phyloP scores from a whole-genome alignment of 2,329 filamentous ascomycete genomes.

The Cladosporium sp. region DNA sequence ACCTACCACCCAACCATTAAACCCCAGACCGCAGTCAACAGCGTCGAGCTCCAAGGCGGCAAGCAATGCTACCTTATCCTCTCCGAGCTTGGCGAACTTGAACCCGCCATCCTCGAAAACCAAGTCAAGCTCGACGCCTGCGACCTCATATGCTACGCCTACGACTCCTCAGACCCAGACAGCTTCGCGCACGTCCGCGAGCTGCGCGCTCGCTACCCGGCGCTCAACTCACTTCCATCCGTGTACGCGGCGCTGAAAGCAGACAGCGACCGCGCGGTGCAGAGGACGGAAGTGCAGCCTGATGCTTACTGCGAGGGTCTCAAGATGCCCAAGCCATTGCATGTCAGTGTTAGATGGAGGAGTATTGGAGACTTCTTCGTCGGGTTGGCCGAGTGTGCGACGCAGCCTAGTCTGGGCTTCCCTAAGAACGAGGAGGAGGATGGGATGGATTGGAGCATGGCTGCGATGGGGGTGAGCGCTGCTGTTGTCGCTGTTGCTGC shows the following conservation, averaged over 20 bases:
- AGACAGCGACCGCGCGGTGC: constrained; percentile 94
- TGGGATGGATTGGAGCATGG: constrained; percentile 31
- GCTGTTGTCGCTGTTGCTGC: constrained; percentile 19
- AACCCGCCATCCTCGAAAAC: constrained; percentile 92
- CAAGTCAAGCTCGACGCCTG: constrained; percentile 85
- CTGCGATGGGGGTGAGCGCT: constrained; percentile 15
- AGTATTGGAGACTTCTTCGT: constrained; percentile 95
- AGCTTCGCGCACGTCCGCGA: constrained; percentile 90
- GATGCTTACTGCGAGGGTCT: constrained; percentile 84
- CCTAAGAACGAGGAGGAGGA: constrained; percentile 84
- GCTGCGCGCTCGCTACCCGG: constrained; percentile 73
- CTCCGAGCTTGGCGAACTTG: constrained; percentile 92
- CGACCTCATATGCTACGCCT: constrained; percentile 91
- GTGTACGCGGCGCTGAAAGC: constrained; percentile 94
- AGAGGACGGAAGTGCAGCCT: constrained; percentile 84
- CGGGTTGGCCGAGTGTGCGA: constrained; percentile 83
- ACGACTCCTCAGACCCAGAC: constrained; percentile 95
- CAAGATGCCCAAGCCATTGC: constrained; percentile 86
- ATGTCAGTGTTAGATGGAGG: constrained; percentile 92
- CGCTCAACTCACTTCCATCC: constrained; percentile 84
- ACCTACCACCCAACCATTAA: constrained; percentile 91
- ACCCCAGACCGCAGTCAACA: constrained; percentile 89
- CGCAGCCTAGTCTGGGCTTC: constrained; percentile 83
- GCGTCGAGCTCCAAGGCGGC: constrained; percentile 89
- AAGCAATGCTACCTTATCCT: constrained; percentile 97